These are phyloP conservation scores for Protomyces lactucae-debilis DNA, from an alignment of 1,139 yeast genomes.

Conservation along the genomic window DNA sequence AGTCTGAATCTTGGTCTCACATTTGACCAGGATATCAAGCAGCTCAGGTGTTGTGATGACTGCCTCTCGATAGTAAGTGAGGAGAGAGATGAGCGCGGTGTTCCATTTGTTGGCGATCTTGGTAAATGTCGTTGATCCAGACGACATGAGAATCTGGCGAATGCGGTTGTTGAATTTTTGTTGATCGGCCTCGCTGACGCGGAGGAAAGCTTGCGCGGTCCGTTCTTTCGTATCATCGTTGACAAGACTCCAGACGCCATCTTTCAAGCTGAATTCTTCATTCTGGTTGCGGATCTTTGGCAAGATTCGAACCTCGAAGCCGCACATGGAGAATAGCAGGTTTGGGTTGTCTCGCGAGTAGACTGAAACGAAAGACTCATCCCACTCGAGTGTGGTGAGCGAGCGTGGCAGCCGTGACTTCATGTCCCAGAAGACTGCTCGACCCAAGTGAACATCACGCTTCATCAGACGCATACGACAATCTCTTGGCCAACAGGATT, in stretches of 20 bases:
- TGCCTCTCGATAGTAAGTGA: conserved; percentile 90
- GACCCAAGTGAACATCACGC: conserved; percentile 84
- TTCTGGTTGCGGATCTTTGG: conserved; percentile 62
- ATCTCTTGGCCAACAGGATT: conserved; percentile 93
- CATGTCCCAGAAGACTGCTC: conserved; percentile 91
- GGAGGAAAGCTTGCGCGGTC: conserved; percentile 81
- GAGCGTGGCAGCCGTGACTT: conserved; percentile 73
- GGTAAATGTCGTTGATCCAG: conserved; percentile 93
- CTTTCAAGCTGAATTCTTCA: conserved; percentile 45
- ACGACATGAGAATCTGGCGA: conserved; percentile 86
- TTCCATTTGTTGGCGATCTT: conserved; percentile 97
- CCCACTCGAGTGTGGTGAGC: conserved; percentile 72
- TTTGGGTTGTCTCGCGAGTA: conserved; percentile 89
- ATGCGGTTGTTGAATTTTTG: conserved; percentile 77
- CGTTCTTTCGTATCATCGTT: conserved; percentile 71
- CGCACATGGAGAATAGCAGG: conserved; percentile 82
- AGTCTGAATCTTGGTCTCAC: conserved; percentile 91
- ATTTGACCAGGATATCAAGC: conserved; percentile 75
- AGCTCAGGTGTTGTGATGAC: conserved; percentile 75
- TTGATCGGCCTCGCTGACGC: conserved; percentile 76
- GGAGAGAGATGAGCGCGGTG: conserved; percentile 78
- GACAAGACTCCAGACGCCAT: conserved; percentile 88
- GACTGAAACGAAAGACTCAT: conserved; percentile 74
- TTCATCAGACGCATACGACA: conserved; percentile 85
- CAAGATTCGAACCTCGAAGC: conserved; percentile 83